Percentiles rank a stretch among this genome's conserved stretches.
Evolutionary conservation across 1,139 yeast species (phyloP).

Genomic region (Geotrichum fermentans): DNA sequence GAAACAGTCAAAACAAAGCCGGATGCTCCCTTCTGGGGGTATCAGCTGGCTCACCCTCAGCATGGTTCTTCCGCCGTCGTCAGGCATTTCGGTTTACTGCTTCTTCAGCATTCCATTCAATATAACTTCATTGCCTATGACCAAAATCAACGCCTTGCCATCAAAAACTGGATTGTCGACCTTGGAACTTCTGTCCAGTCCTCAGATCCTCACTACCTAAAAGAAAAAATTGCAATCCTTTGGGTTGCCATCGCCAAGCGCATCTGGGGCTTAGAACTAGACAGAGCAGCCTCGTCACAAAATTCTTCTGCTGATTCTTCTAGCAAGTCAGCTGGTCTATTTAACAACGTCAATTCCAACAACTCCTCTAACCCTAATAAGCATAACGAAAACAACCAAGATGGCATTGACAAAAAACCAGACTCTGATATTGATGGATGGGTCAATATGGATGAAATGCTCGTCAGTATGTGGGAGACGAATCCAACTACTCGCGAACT

Average conservation of each 20-base stretch:
- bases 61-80: constrained; percentile 63
- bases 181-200: constrained; percentile 55
- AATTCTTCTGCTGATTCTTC: constrained; percentile 4
- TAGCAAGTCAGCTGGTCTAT: constrained; percentile 1
- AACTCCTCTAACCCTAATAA: constrained; percentile 3
- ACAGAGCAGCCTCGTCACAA: constrained; percentile 1
- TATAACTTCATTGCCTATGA: constrained; percentile 54
- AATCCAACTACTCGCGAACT: constrained; percentile 63
- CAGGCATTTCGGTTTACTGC: constrained; percentile 83
- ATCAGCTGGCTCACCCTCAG: constrained; percentile 67
- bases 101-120: constrained; percentile 68
- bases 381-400: constrained; percentile 1
- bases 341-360: constrained; percentile 7
- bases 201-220: constrained; percentile 83
- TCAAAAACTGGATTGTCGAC: constrained; percentile 81
- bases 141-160: constrained; percentile 59
- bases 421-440: constrained; percentile 54
- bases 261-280: constrained; percentile 64
- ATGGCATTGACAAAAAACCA: background rate
- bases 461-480: constrained; percentile 69
- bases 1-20: constrained; percentile 71
- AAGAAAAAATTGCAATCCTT: constrained; percentile 80
- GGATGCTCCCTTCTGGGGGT: constrained; percentile 92
- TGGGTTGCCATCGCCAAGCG: constrained; percentile 95
- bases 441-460: constrained; percentile 78